These are phyloP conservation scores for barley (Hordeum vulgare) DNA, from an alignment of 176 grass and related monocot species.

Conservation along the genomic window DNA sequence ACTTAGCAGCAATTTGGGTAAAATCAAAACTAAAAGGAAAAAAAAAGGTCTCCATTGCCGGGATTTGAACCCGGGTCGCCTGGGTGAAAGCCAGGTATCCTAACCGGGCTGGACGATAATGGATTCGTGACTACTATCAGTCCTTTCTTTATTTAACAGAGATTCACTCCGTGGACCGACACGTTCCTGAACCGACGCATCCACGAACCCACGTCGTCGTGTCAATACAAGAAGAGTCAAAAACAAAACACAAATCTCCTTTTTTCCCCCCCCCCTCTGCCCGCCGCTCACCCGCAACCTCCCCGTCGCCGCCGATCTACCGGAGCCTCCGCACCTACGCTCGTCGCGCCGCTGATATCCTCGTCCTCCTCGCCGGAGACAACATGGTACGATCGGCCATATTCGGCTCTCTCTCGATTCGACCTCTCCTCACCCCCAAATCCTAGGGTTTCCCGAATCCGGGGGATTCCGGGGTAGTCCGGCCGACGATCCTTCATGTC, in stretches of 20 bases:
- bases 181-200: neutral
- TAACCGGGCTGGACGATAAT: slow-evolving; percentile 88
- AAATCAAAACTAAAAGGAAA: too few relatives aligned
- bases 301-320: neutral
- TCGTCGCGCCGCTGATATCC: neutral
- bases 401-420: neutral
- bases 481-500: neutral
- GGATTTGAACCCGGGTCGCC: slow-evolving; percentile 94
- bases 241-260: neutral
- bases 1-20: too few relatives aligned
- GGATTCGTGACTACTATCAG: neutral
- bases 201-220: neutral
- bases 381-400: slow-evolving; percentile 42
- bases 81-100: slow-evolving; percentile 94
- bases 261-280: neutral
- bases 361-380: neutral
- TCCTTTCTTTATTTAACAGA: fast-evolving
- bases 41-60: slow-evolving; percentile 44
- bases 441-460: neutral
- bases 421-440: neutral
- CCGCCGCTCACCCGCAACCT: neutral
- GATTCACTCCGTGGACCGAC: neutral
- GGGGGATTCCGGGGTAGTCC: neutral
- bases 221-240: neutral
- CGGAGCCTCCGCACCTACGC: too few relatives aligned